Evolutionary conservation across 1,139 yeast genomes (phyloP), one percentile per base, ranked within the genome.

Genomic region (Keqinozyma sinolaborantium): DNA sequence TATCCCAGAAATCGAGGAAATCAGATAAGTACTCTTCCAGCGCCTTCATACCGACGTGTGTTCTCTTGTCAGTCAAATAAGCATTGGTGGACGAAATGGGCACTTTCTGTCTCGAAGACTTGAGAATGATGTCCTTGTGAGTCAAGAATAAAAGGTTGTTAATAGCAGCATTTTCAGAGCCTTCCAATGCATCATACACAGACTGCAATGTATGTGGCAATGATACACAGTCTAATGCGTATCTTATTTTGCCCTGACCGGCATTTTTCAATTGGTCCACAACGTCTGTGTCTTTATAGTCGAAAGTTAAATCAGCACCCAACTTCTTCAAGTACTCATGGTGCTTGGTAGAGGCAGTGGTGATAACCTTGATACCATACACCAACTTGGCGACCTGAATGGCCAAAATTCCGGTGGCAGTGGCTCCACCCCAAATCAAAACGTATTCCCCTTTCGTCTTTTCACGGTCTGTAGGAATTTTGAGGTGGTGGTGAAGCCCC

Each of bases 231-330:
- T 83, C 90, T 10, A 70, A 61, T 4, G 68, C 85, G 43, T 73
- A 78, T 15, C 52, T 58, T 27, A 79, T 58, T 6, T 56, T 51
- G 18, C 66, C 73, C 3, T 58, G 52, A 6, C 67, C 67, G n/a
- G 49, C 48, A 19, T 51, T 41, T 39, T 58, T 64, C 39, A 82
- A 73, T 44, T 76, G 66, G 11, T 63, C 69, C 32, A 72, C 56
- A 32, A 73, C 81, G 44, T 76, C 72, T 0, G 53, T 38, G 40
- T 77, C 82, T 31, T 67, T 70, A 53, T 83, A 83, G 53, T 83
- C 86, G 43, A 79, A 68, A 6, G 68, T 59, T 13, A 57, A 56
- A 44, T 77, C 83, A 15, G 86, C 87, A 40, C 90, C 92, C 9
- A 73, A 41, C 0, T 51, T 35, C 42, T 62, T 65, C 41, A 79